phyloP scores from a whole-genome alignment of 768 basidiomycete species.

The Cystobasidium onofrii region DNA sequence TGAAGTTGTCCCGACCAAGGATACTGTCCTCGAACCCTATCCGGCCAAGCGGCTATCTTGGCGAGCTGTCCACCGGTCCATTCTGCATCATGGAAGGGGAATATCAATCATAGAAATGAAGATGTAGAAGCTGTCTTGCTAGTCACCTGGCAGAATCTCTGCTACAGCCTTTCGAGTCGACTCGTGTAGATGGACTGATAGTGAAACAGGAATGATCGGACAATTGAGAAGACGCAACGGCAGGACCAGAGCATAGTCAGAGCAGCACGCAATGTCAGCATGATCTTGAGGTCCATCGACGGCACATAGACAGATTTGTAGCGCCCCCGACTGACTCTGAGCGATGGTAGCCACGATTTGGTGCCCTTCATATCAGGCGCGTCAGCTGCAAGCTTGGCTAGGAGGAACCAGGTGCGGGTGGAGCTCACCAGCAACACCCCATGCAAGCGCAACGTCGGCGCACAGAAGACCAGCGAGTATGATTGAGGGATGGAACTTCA shows the following conservation, averaged over 20 bases:
- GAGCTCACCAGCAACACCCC: conserved; percentile 25
- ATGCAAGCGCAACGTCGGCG: conserved; percentile 11
- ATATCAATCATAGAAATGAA: neutral
- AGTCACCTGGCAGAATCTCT: conserved; percentile 12
- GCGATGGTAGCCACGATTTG: conserved; percentile 31
- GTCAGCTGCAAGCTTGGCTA: neutral
- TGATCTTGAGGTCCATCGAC: neutral
- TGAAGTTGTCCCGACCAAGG: conserved; percentile 34
- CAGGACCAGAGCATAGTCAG: neutral
- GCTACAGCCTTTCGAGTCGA: conserved; percentile 14
- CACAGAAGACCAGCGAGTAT: neutral
- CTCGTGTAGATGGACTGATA: conserved; percentile 25
- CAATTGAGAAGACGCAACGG: neutral
- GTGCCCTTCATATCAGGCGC: conserved; percentile 20
- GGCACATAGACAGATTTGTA: neutral
- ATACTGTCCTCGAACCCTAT: conserved; percentile 32
- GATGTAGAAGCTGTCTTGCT: too few species aligned
- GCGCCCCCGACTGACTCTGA: neutral
- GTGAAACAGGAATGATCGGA: neutral
- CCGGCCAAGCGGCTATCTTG: conserved; percentile 62
- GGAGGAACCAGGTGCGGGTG: neutral
- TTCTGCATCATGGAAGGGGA: conserved; percentile 53
- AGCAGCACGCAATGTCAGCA: neutral
- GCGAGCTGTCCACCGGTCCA: conserved; percentile 64
- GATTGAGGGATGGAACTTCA: neutral